These are phyloP conservation scores for Talaromyces sp. DNA, from an alignment of 2,329 filamentous ascomycete genomes.

Conservation along the genomic window DNA sequence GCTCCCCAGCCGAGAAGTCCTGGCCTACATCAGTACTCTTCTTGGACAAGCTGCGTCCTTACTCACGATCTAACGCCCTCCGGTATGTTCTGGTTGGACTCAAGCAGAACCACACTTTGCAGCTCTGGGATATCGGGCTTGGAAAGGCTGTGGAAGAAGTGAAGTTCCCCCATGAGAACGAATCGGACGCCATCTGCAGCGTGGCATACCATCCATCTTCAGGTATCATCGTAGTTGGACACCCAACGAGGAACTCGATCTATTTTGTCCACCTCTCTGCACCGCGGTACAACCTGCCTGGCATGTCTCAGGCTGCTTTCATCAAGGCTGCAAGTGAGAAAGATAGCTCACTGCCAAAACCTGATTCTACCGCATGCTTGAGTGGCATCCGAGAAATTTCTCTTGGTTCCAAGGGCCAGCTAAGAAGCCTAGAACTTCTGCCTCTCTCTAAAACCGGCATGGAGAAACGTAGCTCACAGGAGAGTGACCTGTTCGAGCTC, in stretches of 20 bases:
- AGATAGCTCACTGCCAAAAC: constrained; percentile 73
- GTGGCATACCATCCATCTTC: constrained; percentile 90
- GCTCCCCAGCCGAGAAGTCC: constrained; percentile 85
- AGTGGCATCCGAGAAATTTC: constrained; percentile 96
- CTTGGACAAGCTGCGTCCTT: constrained; percentile 93
- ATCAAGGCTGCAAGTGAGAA: constrained; percentile 75
- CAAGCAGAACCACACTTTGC: constrained; percentile 98
- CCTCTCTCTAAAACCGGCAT: constrained; percentile 59
- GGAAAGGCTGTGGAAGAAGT: constrained; percentile 96
- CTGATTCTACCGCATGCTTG: constrained; percentile 95
- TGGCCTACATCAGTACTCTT: constrained; percentile 96
- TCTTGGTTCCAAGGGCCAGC: constrained; percentile 79
- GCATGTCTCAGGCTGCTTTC: constrained; percentile 85
- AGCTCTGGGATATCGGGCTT: constrained; percentile 96
- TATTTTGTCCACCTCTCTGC: constrained; percentile 96
- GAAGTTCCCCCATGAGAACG: constrained; percentile 92
- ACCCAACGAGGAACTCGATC: constrained; percentile 94
- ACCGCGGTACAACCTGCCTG: constrained; percentile 81
- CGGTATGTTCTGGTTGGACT: constrained; percentile 96
- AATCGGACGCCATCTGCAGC: constrained; percentile 97
- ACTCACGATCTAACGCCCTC: constrained; percentile 83
- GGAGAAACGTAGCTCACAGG: constrained; percentile 62
- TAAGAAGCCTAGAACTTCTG: constrained; percentile 89
- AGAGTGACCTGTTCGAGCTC: constrained; percentile 83
- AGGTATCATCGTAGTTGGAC: constrained; percentile 91